Conservation (phyloP, 345 rosid genomes). For the Noccaea bulbosa region DNA sequence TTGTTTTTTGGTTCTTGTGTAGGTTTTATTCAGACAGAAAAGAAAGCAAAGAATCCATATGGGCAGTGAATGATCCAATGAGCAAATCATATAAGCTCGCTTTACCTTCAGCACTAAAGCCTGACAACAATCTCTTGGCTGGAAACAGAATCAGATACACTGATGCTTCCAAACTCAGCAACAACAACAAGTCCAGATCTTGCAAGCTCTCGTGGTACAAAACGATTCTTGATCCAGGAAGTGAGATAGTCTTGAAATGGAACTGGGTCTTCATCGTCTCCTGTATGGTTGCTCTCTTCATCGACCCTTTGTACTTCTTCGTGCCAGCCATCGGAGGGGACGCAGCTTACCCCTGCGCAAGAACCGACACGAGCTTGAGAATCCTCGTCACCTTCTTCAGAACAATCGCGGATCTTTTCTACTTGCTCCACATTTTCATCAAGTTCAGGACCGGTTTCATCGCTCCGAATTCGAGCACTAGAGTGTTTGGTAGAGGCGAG, state of each 20-base stretch:
- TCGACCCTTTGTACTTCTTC: conserved; percentile 84
- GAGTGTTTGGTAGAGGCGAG: conserved; percentile 94
- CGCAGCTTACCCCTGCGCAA: conserved; percentile 53
- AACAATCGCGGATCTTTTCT: conserved; percentile 83
- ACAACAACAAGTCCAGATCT: conserved; percentile 47
- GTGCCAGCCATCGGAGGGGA: conserved; percentile 65
- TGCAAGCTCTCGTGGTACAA: conserved; percentile 60
- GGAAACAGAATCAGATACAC: conserved; percentile 53
- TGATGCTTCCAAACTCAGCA: conserved; percentile 49
- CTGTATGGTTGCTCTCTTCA: conserved; percentile 82
- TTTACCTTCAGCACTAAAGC: conserved; percentile 54
- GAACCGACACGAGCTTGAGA: conserved; percentile 61
- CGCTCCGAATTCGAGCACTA: conserved; percentile 69
- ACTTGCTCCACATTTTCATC: conserved; percentile 74
- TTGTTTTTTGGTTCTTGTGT: conserved; percentile 9
- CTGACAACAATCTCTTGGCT: conserved; percentile 50
- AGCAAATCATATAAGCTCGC: conserved; percentile 56
- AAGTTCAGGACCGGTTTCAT: conserved; percentile 91
- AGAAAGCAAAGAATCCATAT: conserved; percentile 46
- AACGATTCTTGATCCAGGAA: conserved; percentile 84
- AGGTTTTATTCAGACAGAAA: conserved; percentile 78
- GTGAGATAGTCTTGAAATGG: conserved; percentile 81
- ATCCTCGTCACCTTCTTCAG: conserved; percentile 73
- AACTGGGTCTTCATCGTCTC: conserved; percentile 79
- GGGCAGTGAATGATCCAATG: conserved; percentile 55